Percentiles rank a stretch among this genome's conserved stretches.
Conservation (phyloP, 2,329 filamentous ascomycete genomes). For the Elsinoe australis region DNA sequence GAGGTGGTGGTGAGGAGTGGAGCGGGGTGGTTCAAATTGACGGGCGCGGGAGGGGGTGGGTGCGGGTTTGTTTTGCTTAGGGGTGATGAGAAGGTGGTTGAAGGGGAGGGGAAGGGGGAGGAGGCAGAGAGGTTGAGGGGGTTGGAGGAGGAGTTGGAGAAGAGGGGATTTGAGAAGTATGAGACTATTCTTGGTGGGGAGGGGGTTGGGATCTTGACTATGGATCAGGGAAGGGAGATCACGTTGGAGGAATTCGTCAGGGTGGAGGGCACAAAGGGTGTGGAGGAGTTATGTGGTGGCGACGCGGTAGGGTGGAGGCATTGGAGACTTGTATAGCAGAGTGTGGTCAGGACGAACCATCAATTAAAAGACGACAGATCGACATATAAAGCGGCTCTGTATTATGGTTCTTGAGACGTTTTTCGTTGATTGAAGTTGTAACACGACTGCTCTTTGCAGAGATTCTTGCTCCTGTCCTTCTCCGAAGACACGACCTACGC, state of each 20-base stretch:
- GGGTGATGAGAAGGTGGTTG: constrained; percentile 47
- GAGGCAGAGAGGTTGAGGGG: constrained; percentile 14
- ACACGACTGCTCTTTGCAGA: no score
- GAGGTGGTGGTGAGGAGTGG: constrained; percentile 83
- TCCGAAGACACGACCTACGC: no score
- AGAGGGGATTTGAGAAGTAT: constrained; percentile 69
- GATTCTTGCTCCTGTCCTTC: no score
- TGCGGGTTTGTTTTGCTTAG: constrained; percentile 89
- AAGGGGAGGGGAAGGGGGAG: constrained; percentile 13
- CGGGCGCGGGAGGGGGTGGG: constrained; percentile 88
- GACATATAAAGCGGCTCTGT: no score
- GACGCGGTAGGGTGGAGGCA: constrained; percentile 32
- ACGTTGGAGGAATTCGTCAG: constrained; percentile 81
- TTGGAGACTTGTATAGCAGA: constrained; percentile 24
- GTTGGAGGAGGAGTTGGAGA: constrained; percentile 53
- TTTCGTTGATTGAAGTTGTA: no score
- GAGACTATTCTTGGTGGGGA: constrained; percentile 86
- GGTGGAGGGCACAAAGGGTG: constrained; percentile 73
- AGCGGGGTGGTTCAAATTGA: constrained; percentile 95
- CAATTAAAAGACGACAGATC: no score
- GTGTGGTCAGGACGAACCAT: not conserved
- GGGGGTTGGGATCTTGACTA: constrained; percentile 87
- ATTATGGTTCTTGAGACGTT: no score
- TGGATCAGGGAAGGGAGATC: constrained; percentile 84
- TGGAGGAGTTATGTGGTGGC: constrained; percentile 68